Percentiles rank a stretch among this genome's conserved stretches.
Evolutionary conservation across 208 protist genomes (phyloP).

Genomic region (Acanthamoeba triangularis): DNA sequence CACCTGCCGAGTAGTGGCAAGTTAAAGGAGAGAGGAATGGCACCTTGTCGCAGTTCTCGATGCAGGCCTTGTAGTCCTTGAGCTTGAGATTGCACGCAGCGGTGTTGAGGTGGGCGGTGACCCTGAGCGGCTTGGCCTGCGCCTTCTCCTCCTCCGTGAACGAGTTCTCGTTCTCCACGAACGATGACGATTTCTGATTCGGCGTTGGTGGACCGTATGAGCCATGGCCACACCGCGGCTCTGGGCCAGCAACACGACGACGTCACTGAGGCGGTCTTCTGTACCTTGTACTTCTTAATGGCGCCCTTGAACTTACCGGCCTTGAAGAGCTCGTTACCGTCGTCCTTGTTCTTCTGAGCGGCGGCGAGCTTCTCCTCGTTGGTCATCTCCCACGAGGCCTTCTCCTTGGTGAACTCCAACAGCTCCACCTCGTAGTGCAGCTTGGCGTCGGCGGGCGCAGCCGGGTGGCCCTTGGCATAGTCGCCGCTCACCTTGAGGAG

Average conservation of each 20-base stretch:
- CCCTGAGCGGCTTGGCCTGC: conserved; percentile 63
- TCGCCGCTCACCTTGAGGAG: not conserved
- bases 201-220: not conserved
- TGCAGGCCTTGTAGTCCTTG: conserved; percentile 54
- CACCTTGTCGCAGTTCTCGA: conserved; percentile 76
- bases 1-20: not conserved
- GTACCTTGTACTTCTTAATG: conserved; percentile 76
- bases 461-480: conserved; percentile 26
- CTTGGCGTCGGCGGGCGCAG: not conserved
- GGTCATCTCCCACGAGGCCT: conserved; percentile 75
- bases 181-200: not conserved
- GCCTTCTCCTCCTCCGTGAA: conserved; percentile 75
- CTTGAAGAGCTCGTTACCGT: conserved; percentile 74
- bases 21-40: not conserved
- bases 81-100: conserved; percentile 79
- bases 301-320: conserved; percentile 55
- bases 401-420: conserved; percentile 63
- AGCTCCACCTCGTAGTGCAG: conserved; percentile 70
- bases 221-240: not conserved
- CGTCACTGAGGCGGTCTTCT: not conserved
- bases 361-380: conserved; percentile 73
- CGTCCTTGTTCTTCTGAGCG: conserved; percentile 52
- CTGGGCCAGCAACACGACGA: not conserved
- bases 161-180: conserved; percentile 68
- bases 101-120: conserved; percentile 73